A percentile compares a stretch with the other conserved stretches of the same genome.
Evolutionary conservation across 257 asterid genomes (phyloP).

Genomic region (Solanum gandarillasii): DNA sequence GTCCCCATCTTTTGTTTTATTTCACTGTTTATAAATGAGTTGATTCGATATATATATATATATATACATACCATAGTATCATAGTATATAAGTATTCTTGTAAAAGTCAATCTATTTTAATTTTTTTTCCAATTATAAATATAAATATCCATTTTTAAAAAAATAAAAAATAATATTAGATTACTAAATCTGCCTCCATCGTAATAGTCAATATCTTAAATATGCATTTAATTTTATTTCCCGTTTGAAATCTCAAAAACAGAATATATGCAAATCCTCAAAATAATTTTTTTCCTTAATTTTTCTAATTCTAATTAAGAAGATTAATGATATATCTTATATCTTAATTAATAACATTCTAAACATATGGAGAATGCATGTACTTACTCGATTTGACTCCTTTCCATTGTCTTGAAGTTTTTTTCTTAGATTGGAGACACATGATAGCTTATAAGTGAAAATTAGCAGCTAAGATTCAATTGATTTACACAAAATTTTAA

Average conservation of each 20-base stretch:
- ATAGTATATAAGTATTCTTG: neutral
- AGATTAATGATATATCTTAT: no score
- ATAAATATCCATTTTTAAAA: no score
- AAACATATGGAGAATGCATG: no score
- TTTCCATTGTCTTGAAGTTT: no score
- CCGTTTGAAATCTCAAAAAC: neutral
- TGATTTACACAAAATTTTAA: no score
- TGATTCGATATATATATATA: neutral
- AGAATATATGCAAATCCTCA: neutral
- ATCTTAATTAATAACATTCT: neutral
- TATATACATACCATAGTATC: no score
- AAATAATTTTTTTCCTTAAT: neutral
- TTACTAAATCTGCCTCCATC: neutral
- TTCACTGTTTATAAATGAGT: neutral
- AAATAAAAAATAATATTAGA: no score
- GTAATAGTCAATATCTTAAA: neutral
- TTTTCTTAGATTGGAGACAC: neutral
- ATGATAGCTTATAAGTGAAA: neutral
- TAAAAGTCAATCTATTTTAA: neutral
- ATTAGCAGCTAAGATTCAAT: no score
- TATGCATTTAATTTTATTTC: neutral
- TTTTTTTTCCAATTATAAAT: neutral
- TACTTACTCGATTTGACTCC: neutral
- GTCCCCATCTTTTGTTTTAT: neutral
- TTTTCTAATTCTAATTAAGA: no score